Evolutionary conservation across 2,329 filamentous ascomycete species (phyloP).

Genomic region (Bipolaris cookei): DNA sequence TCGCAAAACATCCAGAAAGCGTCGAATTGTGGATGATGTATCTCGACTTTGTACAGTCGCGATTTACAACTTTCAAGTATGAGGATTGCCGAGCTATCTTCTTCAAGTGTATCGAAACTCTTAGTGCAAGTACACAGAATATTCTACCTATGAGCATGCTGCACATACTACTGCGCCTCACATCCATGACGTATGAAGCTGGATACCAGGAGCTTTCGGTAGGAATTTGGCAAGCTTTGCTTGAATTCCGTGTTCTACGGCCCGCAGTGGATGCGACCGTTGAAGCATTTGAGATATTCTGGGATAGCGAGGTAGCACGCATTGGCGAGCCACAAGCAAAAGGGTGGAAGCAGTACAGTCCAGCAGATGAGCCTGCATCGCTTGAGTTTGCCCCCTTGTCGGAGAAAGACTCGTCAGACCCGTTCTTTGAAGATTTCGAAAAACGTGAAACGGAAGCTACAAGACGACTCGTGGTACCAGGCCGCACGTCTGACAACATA

Average conservation of each 20-base stretch:
- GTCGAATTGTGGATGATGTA: constrained; percentile 75
- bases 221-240: constrained; percentile 80
- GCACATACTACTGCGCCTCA: constrained; percentile 77
- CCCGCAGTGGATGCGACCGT: constrained; percentile 57
- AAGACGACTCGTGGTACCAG: constrained; percentile 64
- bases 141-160: constrained; percentile 48
- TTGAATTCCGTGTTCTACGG: constrained; percentile 73
- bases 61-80: constrained; percentile 70
- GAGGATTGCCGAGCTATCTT: constrained; percentile 68
- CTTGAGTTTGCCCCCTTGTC: constrained; percentile 10
- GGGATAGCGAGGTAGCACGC: constrained; percentile 82
- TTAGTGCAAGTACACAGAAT: constrained; percentile 19
- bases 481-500: constrained; percentile 75
- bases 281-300: constrained; percentile 71
- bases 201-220: constrained; percentile 80
- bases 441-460: constrained; percentile 61
- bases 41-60: constrained; percentile 73
- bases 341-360: constrained; percentile 70
- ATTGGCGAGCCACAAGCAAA: constrained; percentile 75
- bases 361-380: constrained; percentile 21
- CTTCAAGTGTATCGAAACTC: constrained; percentile 60
- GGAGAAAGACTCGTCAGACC: constrained; percentile 14
- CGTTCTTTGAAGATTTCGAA: constrained; percentile 35
- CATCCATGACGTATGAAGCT: constrained; percentile 73
- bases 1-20: constrained; percentile 62